Base-by-base conservation (phyloP, 305 asterid species). In the Ilex paraguariensis region DNA sequence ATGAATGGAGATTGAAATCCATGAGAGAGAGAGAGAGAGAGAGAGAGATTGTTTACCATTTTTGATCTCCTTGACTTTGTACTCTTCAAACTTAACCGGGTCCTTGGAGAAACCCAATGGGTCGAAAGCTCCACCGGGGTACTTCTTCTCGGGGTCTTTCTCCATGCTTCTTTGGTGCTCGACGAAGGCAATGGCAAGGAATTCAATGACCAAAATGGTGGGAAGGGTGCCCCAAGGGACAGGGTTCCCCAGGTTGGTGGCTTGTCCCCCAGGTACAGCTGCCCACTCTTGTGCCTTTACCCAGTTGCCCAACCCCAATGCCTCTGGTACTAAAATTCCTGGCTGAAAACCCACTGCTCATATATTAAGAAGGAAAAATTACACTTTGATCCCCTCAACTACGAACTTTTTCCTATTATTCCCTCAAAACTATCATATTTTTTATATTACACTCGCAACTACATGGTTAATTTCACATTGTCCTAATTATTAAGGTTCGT, bases 221-320 rank as follows among this genome's bases (percentile, higher is more conserved):
- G 98, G 98, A 9, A 90, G 83, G 62, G 95, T 87, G 10, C 96
- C 98, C 98, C 98, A 92, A 36, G 97, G 98, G 33, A 92, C 97
- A 6, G 97, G 99, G 79, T 84, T 82, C 0, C 99, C 97, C 83
- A 93, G 71, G 62, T 93, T 90, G 1, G 90, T 87, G 7, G 97
- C 97, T 59, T 93, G 99, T 45, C 99, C 97, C 12, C 97, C 97
- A 0, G 99, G 97, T 17, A 80, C 31, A 0, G 96, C 97, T 0
- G 99, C 99, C 99, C 97, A 87, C 61, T 93, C 96, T 62, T 93
- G 99, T 52, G 99, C 95, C 85, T 93, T 79, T 0, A 90, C 97
- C 98, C 94, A 93, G 54, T 93, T 93, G 14, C 98, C 98, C 68
- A 85, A 67, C 0, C 98, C 98, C 81, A 93, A 63, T 2, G 98